phyloP scores from a whole-genome alignment of 345 rosid genomes.

The Eucalyptus pauciflora region DNA sequence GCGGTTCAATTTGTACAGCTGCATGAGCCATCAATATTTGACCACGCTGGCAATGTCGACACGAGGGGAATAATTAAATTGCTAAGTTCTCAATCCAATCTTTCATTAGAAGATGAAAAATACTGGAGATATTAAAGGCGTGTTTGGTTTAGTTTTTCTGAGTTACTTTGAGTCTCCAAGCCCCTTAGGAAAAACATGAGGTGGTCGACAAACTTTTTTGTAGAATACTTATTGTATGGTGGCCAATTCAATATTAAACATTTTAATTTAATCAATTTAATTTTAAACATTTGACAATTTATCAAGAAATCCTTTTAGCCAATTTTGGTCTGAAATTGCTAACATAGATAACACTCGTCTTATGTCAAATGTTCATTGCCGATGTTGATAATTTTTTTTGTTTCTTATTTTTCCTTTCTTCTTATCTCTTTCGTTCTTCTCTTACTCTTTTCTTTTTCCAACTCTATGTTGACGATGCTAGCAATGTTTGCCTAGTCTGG shows the following conservation, averaged over 20 bases:
- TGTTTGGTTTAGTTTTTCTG: too few relatives aligned
- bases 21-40: not conserved
- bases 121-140: fast-evolving
- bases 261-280: fast-evolving
- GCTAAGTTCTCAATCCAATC: not conserved
- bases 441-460: not conserved
- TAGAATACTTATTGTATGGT: fast-evolving
- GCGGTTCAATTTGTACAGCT: not conserved
- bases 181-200: not conserved
- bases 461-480: not conserved
- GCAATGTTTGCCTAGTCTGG: not conserved
- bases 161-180: fast-evolving
- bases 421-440: not conserved
- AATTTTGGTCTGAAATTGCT: fast-evolving
- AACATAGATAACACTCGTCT: fast-evolving
- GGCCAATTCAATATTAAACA: fast-evolving
- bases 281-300: fast-evolving
- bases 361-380: fast-evolving
- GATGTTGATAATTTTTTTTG: fast-evolving
- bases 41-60: not conserved
- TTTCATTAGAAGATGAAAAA: not conserved
- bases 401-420: too few relatives aligned
- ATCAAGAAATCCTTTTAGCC: fast-evolving
- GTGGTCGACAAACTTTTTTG: fast-evolving
- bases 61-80: not conserved